Evolutionary conservation across 139 green algal genomes (phyloP), one percentile per base, ranked within the genome.

Genomic region (Axilococcus clingmanii): DNA sequence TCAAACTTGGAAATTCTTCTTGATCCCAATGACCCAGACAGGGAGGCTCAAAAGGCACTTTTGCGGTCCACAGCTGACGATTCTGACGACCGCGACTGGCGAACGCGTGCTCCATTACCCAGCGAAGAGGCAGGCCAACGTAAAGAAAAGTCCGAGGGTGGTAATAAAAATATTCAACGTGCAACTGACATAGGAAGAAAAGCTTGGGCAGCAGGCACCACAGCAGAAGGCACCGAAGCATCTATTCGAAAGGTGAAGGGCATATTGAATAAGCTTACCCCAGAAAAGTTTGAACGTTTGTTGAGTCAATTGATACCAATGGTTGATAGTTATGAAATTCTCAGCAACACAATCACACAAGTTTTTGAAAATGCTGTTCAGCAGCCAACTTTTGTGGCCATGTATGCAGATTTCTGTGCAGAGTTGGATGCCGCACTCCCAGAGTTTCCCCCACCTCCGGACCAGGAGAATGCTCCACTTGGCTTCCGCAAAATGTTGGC

Each of bases 211-310:
- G 63, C 66, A 6, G 46, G 55, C 14, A 45, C 67, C 12, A 67
- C 16, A 31, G 40, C 38, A 25, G 25, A 12, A 19, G 40, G 30
- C 41, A 33, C 38, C 50, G 35, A 44, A 37, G 78, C 96, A 78
- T 81, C 89, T 6, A 54, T 93, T 27, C 85, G 84, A 42, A 78
- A 74, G 52, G 72, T 98, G 32, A 97, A 96, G 80, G 84, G 83
- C 51, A 88, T 97, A 5, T 81, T 99, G 30, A 99, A 99, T 83
- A 99, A 98, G 83, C 86, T 99, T 44, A 98, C 93, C 23, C 93
- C 93, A 0, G 86, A 99, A 66, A 99, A 98, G 68, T 99, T 97
- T 69, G 93, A 98, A 31, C 75, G 80, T 5, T 76, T 95, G 61
- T 66, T 88, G 34, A 42, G 69, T 6, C 87, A 94, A 75, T 65